A percentile compares a stretch with the other conserved stretches of the same genome.
Conservation (phyloP, 805 yeast species). For the Torulaspora microellipsoides region DNA sequence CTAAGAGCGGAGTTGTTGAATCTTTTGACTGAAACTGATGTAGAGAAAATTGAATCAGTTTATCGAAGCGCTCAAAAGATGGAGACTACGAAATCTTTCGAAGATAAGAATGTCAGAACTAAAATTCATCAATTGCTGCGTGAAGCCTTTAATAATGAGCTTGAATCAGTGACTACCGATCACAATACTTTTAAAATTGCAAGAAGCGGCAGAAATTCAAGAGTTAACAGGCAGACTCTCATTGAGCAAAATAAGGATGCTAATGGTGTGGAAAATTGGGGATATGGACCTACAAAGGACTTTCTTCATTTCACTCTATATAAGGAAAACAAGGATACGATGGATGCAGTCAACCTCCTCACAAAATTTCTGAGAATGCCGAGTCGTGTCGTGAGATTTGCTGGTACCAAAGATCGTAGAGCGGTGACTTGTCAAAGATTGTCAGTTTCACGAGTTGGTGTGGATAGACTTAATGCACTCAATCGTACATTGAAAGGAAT, state of each 20-base stretch:
- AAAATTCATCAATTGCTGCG: slow-evolving; percentile 73
- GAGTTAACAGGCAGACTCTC: slow-evolving; percentile 38
- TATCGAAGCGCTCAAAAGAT: slow-evolving; percentile 51
- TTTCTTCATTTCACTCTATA: slow-evolving; percentile 74
- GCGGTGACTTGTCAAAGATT: slow-evolving; percentile 89
- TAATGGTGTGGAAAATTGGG: slow-evolving; percentile 58
- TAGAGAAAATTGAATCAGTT: slow-evolving; percentile 51
- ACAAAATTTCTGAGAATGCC: slow-evolving; percentile 72
- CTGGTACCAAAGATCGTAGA: slow-evolving; percentile 96
- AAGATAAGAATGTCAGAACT: slow-evolving; percentile 72
- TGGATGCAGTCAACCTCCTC: slow-evolving; percentile 83
- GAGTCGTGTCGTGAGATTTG: slow-evolving; percentile 65
- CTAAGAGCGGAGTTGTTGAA: slow-evolving; percentile 46
- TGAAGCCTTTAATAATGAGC: slow-evolving; percentile 61
- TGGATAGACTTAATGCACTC: slow-evolving; percentile 69
- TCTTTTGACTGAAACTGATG: slow-evolving; percentile 56
- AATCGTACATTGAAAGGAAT: slow-evolving; percentile 76
- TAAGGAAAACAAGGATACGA: slow-evolving; percentile 94
- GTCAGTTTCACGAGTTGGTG: slow-evolving; percentile 62
- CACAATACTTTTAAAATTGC: slow-evolving; percentile 62
- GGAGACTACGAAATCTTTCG: slow-evolving; percentile 53
- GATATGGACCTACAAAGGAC: slow-evolving; percentile 66
- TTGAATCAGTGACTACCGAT: slow-evolving; percentile 76
- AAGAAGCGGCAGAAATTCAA: slow-evolving; percentile 42
- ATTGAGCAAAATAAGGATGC: slow-evolving; percentile 36